phyloP scores from a whole-genome alignment of 2,329 filamentous ascomycete genomes.

The Fusarium nisikadoi region DNA sequence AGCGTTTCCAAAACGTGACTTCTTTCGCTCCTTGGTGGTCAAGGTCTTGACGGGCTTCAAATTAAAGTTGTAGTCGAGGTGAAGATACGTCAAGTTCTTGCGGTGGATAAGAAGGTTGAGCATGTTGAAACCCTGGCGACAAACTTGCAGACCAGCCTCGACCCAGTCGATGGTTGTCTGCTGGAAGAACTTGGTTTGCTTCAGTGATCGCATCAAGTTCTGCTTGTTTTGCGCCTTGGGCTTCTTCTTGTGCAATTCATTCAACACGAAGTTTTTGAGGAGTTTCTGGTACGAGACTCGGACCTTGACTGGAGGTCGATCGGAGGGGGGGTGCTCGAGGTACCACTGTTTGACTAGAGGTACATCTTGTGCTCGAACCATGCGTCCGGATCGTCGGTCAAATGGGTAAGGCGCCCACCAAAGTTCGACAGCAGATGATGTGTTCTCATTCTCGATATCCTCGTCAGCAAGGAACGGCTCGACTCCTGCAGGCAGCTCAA shows the following conservation, averaged over 20 bases:
- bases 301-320: constrained; percentile 91
- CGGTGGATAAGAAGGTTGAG: constrained; percentile 96
- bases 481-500: constrained; percentile 80
- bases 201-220: constrained; percentile 86
- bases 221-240: constrained; percentile 97
- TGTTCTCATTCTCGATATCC: constrained; percentile 88
- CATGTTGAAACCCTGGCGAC: constrained; percentile 99
- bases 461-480: constrained; percentile 93
- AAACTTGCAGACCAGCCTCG: constrained; percentile 97
- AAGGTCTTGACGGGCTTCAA: constrained; percentile 98
- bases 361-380: constrained; percentile 97
- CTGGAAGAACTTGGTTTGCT: constrained; percentile 99
- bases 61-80: constrained; percentile 99
- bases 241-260: constrained; percentile 94
- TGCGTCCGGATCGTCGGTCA: constrained; percentile 89
- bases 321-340: constrained; percentile 90
- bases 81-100: constrained; percentile 97
- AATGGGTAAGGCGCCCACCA: constrained; percentile 99
- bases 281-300: constrained; percentile 98
- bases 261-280: constrained; percentile 94
- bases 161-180: constrained; percentile 99
- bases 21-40: constrained; percentile 98
- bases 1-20: constrained; percentile 98
- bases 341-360: constrained; percentile 99
- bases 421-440: constrained; percentile 87